Evolutionary conservation across 1,284 basidiomycete genomes (phyloP), one percentile per base, ranked within the genome.

Genomic region (Singerocomus rubriflavus): DNA sequence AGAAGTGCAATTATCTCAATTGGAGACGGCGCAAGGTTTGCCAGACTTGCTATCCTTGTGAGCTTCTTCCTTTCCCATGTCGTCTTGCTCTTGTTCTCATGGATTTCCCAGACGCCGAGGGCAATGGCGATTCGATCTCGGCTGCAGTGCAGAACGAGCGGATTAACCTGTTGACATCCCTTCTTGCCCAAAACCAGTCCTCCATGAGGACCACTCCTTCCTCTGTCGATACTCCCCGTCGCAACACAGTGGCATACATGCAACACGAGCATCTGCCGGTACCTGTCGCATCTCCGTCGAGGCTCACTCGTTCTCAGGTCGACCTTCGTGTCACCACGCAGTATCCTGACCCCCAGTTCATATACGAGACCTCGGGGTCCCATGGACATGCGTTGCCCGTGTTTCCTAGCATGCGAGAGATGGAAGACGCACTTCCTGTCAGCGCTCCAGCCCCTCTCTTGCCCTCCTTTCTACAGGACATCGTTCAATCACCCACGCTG

Each of bases 21-120:
- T 93, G 91, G 91, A 75, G 91, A 53, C 72, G 91, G 48, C 73
- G 91, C 44, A 90, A 91, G 68, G 89, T 93, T 48, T 93, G 91
- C 73, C 89, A 93, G 75, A 90, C 88, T 11, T 93, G 91, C 70
- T 83, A 80, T 57, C 90, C 91, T 41, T 91, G 88, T 89, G 40
- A 44, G 52, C 36, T 33, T 54, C 39, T 52, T 41, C 47, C 26
- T 42, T 48, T 50, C 39, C 6, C 25, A 25, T 44, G 34, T 45
- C 31, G 12, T 17, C 38, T 42, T 31, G 12, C 5, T 45, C 8
- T 21, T 14, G 17, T 48, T 51, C 50, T 66, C 46, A 57, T 36
- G 16, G 32, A 10, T 46, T 32, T 32, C 40, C 40, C 29, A 88
- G 87, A 90, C 59, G 88, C 88, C 6, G 88, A 91, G 64, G 88